Percentiles rank a stretch among this genome's conserved stretches.
Conservation (phyloP, 2,329 filamentous ascomycete species). For the Stagonosporopsis tanaceti region DNA sequence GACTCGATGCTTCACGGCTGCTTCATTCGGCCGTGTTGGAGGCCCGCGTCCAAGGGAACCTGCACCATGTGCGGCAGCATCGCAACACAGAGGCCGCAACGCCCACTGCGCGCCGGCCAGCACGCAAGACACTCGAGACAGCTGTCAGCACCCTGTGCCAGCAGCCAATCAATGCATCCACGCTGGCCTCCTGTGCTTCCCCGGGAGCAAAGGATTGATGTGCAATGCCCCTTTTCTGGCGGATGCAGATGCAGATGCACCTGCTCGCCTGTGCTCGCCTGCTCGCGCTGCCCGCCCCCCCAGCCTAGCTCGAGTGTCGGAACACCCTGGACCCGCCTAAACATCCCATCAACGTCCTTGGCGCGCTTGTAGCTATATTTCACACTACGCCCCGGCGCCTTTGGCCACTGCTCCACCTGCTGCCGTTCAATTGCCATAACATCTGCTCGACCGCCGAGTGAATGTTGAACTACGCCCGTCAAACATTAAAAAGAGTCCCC, state of each 20-base stretch:
- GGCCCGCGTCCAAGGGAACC: constrained; percentile 16
- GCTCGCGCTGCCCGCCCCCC: constrained; percentile 12
- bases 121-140: constrained; percentile 22
- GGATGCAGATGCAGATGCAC: constrained; percentile 7
- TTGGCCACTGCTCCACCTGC: constrained; percentile 27
- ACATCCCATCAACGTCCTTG: constrained; percentile 34
- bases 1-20: constrained; percentile 21
- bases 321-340: constrained; percentile 21
- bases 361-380: constrained; percentile 38
- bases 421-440: constrained; percentile 25
- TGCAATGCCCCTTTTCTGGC: constrained; percentile 37
- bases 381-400: constrained; percentile 25
- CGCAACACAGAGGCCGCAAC: constrained; percentile 14
- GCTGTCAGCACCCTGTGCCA: neutral
- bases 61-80: constrained; percentile 11
- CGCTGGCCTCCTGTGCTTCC: constrained; percentile 15
- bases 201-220: constrained; percentile 7
- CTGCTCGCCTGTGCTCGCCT: neutral
- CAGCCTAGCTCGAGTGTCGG: constrained; percentile 15
- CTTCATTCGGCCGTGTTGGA: constrained; percentile 18
- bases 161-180: constrained; percentile 36
- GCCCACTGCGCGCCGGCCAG: constrained; percentile 8
- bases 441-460: constrained; percentile 34
- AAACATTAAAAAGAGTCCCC: constrained; percentile 51
- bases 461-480: constrained; percentile 51